Base-by-base conservation (phyloP, 2,329 filamentous ascomycete genomes). In the Hypoxylon sp. region DNA sequence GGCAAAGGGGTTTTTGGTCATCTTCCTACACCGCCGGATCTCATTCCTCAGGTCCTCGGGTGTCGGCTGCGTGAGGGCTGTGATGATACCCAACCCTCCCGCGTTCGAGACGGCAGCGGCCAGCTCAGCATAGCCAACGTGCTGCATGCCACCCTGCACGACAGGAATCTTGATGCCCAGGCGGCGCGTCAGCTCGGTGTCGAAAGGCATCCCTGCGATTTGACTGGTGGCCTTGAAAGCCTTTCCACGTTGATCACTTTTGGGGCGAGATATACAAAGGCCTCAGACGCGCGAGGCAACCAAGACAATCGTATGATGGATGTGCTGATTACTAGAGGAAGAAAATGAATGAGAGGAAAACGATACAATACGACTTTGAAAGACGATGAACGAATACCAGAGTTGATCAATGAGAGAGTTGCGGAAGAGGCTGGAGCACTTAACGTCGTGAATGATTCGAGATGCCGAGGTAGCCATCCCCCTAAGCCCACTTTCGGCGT, bases 31-130 rank as follows among this genome's bases (percentile, higher is more conserved):
- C 78, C 86, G 88, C 63, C 85, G 88, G 77, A 99, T 99, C 80
- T 99, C 95, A 72, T 91, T 90, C 75, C 94, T 92, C 54, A 99
- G 88, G 73, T 91, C 92, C 75, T 92, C 91, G 43, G 95, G 94
- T 13, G 90, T 89, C 27, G 95, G 91, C 84, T 96, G 96, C 50
- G 96, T 98, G 71, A 98, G 87, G 43, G 89, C 91, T 24, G 91
- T 95, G 75, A 95, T 83, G 72, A 95, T 87, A 70, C 91, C 91
- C 51, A 95, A 81, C 43, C 90, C 91, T 65, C 91, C 91, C n/a
- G 90, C 89, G 75, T 92, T 91, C 72, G 85, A 89, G 62, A 92
- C 89, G 64, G 89, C 89, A 45, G 87, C 83, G 61, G 89, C 89
- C 67, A 92, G 81, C 74, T 91, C 89, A 47, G 91, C 91, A 69